phyloP scores from a whole-genome alignment of 768 basidiomycete species.

The Boletus subparvulus region DNA sequence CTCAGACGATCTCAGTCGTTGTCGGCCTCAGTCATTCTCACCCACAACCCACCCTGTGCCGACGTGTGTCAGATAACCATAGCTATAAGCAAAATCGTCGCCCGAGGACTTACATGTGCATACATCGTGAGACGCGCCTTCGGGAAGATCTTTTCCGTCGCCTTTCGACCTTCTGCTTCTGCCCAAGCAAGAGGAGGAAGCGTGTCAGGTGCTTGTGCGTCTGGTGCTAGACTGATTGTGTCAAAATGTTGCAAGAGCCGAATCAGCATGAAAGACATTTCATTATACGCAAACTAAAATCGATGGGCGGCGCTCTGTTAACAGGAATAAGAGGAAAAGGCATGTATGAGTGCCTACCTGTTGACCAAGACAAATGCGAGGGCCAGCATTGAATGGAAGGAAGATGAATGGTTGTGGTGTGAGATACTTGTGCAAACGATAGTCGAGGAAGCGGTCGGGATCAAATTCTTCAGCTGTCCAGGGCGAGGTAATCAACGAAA shows the following conservation, averaged over 20 bases:
- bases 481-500: neutral
- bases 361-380: slow-evolving; percentile 61
- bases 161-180: slow-evolving; percentile 44
- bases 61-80: neutral
- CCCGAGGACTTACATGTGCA: slow-evolving; percentile 34
- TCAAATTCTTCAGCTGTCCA: slow-evolving; percentile 61
- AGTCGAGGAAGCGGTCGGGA: slow-evolving; percentile 69
- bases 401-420: slow-evolving; percentile 68
- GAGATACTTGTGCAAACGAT: slow-evolving; percentile 59
- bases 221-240: slow-evolving; percentile 45
- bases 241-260: slow-evolving; percentile 61
- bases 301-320: neutral
- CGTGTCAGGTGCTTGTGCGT: slow-evolving; percentile 45
- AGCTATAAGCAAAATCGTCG: neutral
- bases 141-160: slow-evolving; percentile 36
- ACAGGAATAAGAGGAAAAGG: neutral
- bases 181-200: slow-evolving; percentile 51
- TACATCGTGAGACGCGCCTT: slow-evolving; percentile 59
- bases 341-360: slow-evolving; percentile 16
- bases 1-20: slow-evolving; percentile 19
- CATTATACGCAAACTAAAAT: slow-evolving; percentile 54
- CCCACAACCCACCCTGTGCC: slow-evolving; percentile 52
- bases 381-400: slow-evolving; percentile 59
- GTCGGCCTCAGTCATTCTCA: slow-evolving; percentile 37
- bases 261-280: slow-evolving; percentile 62